Base-by-base conservation (phyloP, 495 filamentous ascomycete species). In the Hypoxylon fragiforme region DNA sequence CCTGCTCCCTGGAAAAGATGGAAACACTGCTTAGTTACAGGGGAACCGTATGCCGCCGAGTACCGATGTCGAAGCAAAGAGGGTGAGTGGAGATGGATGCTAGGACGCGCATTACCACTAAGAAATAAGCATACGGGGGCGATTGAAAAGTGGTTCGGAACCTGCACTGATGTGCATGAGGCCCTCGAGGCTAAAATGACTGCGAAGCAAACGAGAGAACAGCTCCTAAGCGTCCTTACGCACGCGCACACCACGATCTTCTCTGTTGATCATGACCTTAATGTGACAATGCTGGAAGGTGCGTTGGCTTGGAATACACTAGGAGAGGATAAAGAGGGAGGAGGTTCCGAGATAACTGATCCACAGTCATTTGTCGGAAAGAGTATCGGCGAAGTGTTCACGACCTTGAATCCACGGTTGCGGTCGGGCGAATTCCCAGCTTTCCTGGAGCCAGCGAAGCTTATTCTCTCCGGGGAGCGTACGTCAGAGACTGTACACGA, bases 131-230 rank as follows among this genome's bases (percentile, higher is more conserved):
- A 76, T 43, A 85, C 72, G 2, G 82, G 82, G 0, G 68, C 72
- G 22, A 87, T 90, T 34, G 70, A 85, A 46, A 86, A 86, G 66
- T 90, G 86, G 87, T 88, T 86, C 58, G 87, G 71, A 12, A 81
- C 83, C n/a, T 85, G 81, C 61, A 87, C 83, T 7, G 83, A 88
- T 39, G 83, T 87, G 19, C 79, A 87, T 58, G 82, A 86, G 37
- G 71, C 80, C 13, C 81, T 88, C 3, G 76, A 85, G 60, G 72
- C 82, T 1, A 77, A 85, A 43, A 74, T 82, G 28, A 72, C 75
- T 13, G 85, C 84, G 9, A 80, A 74, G 53, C 73, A 77, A 43
- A 82, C 75, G n/a, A 73, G 79, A 14, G 76, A 82, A 54, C 82
- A 87, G 61, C 76, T 91, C 11, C 71, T 82, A 1, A 82, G 79